Conservation (phyloP, 257 asterid genomes). For the Scutellaria galericulata region DNA sequence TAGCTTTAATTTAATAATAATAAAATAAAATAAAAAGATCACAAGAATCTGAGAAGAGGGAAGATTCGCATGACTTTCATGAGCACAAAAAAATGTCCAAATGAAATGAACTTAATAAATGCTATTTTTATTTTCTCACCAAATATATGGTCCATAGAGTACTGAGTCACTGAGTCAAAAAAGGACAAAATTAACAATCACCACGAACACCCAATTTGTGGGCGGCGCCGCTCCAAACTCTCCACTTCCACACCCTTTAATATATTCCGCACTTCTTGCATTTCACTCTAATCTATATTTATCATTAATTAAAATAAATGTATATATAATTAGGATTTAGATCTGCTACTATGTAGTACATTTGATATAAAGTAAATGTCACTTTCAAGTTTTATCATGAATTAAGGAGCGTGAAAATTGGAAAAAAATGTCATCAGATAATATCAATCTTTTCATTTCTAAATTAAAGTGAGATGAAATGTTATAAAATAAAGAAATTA, state of each 20-base stretch:
- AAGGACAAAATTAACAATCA: constrained; percentile 26
- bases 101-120: constrained; percentile 35
- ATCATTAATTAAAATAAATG: too few species aligned
- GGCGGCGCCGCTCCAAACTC: constrained; percentile 33
- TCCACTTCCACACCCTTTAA: constrained; percentile 9
- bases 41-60: constrained; percentile 12
- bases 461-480: too few species aligned
- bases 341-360: too few species aligned
- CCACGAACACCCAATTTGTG: constrained; percentile 13
- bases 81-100: constrained; percentile 26
- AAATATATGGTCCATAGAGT: neutral
- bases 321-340: too few species aligned
- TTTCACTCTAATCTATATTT: too few species aligned
- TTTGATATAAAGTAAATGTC: too few species aligned
- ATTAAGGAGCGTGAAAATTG: too few species aligned
- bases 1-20: neutral
- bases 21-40: neutral
- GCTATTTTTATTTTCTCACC: neutral
- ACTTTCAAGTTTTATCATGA: too few species aligned
- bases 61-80: constrained; percentile 25
- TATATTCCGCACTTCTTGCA: too few species aligned
- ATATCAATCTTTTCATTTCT: too few species aligned
- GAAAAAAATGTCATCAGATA: too few species aligned
- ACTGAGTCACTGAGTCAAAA: neutral
- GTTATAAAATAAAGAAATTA: too few species aligned